phyloP scores from a whole-genome alignment of 768 basidiomycete genomes.

The Termitomyces sp. region DNA sequence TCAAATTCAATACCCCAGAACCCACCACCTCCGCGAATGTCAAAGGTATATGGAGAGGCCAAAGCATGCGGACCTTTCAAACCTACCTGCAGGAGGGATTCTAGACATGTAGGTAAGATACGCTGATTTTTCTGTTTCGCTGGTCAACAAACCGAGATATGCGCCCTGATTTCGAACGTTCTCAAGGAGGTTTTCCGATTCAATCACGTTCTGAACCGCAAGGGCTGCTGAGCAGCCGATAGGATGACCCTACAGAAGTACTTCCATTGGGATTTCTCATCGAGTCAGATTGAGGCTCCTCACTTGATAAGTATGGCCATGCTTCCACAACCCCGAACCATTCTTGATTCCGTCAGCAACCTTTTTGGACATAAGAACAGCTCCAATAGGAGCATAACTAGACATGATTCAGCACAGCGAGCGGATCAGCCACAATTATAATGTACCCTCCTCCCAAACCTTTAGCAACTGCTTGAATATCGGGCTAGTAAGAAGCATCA shows the following conservation, averaged over 20 bases:
- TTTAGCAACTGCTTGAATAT: conserved; percentile 86
- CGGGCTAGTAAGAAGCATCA: conserved; percentile 27
- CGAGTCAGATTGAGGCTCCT: background rate
- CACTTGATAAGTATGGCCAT: conserved; percentile 85
- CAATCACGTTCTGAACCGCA: conserved; percentile 74
- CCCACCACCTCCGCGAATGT: conserved; percentile 78
- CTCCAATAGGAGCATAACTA: conserved; percentile 80
- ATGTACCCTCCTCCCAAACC: conserved; percentile 83
- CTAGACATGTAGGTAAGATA: conserved; percentile 15
- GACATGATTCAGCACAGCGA: background rate
- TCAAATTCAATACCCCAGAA: conserved; percentile 88
- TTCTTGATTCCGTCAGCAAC: conserved; percentile 66
- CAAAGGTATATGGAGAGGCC: conserved; percentile 64
- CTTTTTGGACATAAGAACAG: conserved; percentile 67
- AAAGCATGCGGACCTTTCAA: conserved; percentile 49
- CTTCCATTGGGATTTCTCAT: too few species aligned
- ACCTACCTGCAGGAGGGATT: conserved; percentile 44
- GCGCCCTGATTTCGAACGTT: conserved; percentile 56
- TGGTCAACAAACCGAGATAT: conserved; percentile 37
- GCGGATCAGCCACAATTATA: background rate
- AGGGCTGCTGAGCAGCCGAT: conserved; percentile 74
- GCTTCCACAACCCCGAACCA: conserved; percentile 71
- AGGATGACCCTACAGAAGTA: conserved; percentile 51
- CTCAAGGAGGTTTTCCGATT: conserved; percentile 62
- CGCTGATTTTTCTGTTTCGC: background rate